Evolutionary conservation across 1,284 basidiomycete species (phyloP).

Genomic region (Ceratobasidium papillatum): DNA sequence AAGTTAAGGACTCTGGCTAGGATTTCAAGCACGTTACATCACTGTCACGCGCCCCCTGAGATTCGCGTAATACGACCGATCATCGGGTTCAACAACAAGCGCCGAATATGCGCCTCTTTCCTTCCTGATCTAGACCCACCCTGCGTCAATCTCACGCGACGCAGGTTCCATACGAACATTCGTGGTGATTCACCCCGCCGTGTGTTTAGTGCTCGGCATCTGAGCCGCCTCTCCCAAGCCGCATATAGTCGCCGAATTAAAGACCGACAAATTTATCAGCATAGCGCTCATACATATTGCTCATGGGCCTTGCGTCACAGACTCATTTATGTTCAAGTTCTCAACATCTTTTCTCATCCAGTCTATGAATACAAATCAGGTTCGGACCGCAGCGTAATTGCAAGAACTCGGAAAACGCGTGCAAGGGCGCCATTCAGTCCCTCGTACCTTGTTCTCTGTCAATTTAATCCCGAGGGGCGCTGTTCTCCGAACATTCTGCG

Average conservation of each 20-base stretch:
- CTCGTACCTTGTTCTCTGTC: background rate
- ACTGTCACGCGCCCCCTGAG: conserved; percentile 3
- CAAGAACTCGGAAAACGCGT: background rate
- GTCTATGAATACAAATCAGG: background rate
- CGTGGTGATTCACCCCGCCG: background rate
- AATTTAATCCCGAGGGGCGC: conserved; percentile 1
- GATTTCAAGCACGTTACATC: background rate
- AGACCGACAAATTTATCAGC: background rate
- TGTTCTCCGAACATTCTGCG: conserved; percentile 6
- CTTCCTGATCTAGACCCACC: conserved; percentile 8
- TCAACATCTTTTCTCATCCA: background rate
- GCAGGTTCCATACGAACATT: background rate
- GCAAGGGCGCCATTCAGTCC: conserved; percentile 13
- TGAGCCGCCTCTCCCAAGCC: background rate
- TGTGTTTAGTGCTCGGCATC: background rate
- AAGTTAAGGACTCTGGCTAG: background rate
- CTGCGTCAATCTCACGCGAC: conserved; percentile 4
- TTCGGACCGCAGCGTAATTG: background rate
- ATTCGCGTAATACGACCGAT: background rate
- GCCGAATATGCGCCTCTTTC: background rate
- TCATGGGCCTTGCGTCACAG: background rate
- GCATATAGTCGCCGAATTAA: conserved; percentile 13
- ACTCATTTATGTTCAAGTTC: background rate
- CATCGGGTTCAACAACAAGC: background rate
- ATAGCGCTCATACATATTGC: background rate